A percentile compares a stretch with the other conserved stretches of the same genome.
These are phyloP conservation scores for Phaeosphaeria sp. DNA, from an alignment of 2,329 filamentous ascomycete genomes.

Conservation along the genomic window DNA sequence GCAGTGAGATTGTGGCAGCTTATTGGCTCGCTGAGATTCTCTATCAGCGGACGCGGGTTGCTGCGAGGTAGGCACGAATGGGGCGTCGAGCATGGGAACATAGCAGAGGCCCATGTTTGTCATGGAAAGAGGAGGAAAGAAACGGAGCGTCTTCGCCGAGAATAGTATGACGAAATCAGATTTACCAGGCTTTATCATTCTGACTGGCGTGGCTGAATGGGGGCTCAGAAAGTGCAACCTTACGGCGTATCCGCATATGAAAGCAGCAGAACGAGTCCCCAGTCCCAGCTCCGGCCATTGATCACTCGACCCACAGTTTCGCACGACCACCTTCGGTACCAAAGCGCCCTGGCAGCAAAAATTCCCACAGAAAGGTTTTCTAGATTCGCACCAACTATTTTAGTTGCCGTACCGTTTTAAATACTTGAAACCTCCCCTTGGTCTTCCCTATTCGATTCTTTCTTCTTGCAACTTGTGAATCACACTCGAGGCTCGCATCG, in stretches of 20 bases:
- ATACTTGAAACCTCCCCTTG: slow-evolving; percentile 23
- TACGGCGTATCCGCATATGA: slow-evolving; percentile 1
- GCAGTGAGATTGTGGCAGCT: slow-evolving; percentile 12
- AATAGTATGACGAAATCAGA: slow-evolving; percentile 26
- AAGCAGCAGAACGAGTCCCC: background rate
- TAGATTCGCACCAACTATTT: slow-evolving; percentile 32
- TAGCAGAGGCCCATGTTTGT: slow-evolving; percentile 14
- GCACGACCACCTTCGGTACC: slow-evolving; percentile 23
- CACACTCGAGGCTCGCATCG: slow-evolving; percentile 22
- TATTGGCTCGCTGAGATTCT: slow-evolving; percentile 31
- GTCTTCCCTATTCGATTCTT: slow-evolving; percentile 19
- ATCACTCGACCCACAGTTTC: slow-evolving; percentile 25
- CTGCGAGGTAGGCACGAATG: slow-evolving; percentile 26
- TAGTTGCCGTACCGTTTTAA: slow-evolving; percentile 40
- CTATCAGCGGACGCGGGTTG: slow-evolving; percentile 22
- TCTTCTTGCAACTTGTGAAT: slow-evolving; percentile 17
- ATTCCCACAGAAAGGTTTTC: slow-evolving; percentile 36
- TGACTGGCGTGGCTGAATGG: background rate
- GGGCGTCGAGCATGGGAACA: slow-evolving; percentile 11
- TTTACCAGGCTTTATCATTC: slow-evolving; percentile 6
- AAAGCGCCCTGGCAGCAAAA: slow-evolving; percentile 22
- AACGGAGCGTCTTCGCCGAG: slow-evolving; percentile 19
- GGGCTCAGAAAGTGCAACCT: background rate
- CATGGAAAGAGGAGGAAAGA: slow-evolving; percentile 17
- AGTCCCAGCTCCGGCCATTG: background rate